phyloP scores from a whole-genome alignment of 2,329 filamentous ascomycete genomes.

The Zasmidium angulare region DNA sequence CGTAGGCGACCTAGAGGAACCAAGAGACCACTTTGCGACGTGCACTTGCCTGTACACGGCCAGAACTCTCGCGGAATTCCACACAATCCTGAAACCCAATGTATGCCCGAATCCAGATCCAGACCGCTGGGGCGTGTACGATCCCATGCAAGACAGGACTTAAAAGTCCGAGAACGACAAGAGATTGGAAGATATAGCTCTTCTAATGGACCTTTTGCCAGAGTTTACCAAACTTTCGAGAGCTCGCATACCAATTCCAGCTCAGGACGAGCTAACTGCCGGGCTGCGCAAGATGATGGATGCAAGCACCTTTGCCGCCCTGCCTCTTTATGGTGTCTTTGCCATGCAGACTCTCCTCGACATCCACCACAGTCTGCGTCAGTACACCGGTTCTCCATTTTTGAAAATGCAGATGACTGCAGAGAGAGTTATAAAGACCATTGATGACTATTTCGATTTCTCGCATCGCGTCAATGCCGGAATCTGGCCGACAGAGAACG shows the following conservation, averaged over 20 bases:
- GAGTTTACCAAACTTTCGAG: conserved; percentile 5
- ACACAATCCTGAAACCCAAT: conserved; percentile 1
- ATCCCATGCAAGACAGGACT: not conserved
- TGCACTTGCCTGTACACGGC: not conserved
- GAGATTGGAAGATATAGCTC: conserved; percentile 2
- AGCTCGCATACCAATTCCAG: not conserved
- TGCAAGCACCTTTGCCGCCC: not conserved
- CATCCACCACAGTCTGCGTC: conserved; percentile 5
- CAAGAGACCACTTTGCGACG: not conserved
- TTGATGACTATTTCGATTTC: conserved; percentile 7
- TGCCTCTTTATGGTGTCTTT: conserved; percentile 7
- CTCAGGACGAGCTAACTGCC: conserved; percentile 2
- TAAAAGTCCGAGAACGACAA: not conserved
- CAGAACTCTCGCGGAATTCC: not conserved
- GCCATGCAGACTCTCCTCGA: conserved; percentile 1
- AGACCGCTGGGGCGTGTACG: conserved; percentile 6
- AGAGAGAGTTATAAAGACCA: not conserved
- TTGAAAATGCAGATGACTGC: not conserved
- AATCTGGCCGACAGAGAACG: conserved; percentile 4
- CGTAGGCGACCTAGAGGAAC: not conserved
- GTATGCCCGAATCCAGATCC: not conserved
- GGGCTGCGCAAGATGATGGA: conserved; percentile 2
- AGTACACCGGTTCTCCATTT: conserved; percentile 3
- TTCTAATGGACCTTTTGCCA: conserved; percentile 9
- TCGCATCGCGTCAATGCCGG: not conserved